Evolutionary conservation across 148 eudicot genomes (phyloP), one percentile per base, ranked within the genome.

Genomic region (Vaccinium myrtillus): DNA sequence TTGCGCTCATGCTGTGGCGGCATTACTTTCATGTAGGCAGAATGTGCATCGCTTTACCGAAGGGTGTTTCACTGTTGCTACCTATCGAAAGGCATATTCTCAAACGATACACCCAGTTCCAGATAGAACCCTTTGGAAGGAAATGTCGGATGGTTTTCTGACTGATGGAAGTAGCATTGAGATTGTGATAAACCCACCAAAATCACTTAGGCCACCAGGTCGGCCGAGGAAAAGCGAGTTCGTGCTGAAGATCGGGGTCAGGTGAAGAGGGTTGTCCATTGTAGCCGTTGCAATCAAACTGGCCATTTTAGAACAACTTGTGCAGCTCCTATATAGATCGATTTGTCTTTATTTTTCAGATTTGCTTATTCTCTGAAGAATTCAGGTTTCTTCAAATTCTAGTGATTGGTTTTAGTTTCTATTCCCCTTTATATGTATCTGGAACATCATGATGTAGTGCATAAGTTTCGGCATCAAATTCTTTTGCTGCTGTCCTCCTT

Each of bases 301-400:
- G 97, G 97, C 59, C 97, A 94, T 84, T 94, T 94, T 87, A 90
- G 97, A 84, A 92, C 94, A 27, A 94, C 97, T 0, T 94, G 97
- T 89, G 87, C 94, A 75, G 86, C 94, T 14, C 94, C 94, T 27
- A 90, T 89, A 59, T 94, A 90, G 90, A 56, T 79, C 1, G 55
- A 5, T 78, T 19, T 7, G 16, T 58, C 30, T 25, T 13, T 4
- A 21, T 48, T 59, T 55, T 61, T 5, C 43, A 1, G 50, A 27
- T 49, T 67, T 84, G 67, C 54, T 82, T 11, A 18, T 51, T 82
- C 19, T 4, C 12, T 51, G 69, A 54, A 74, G 48, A 30, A 32
- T 83, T 74, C 19, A 30, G 13, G 84, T 12, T n/a, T 9, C 13
- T n/a, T 30, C 7, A 69, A 69, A n/a, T 46, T 23, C n/a, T 46